These are phyloP conservation scores for Dendrobium catenatum DNA, from an alignment of 106 monocot species.

Conservation along the genomic window DNA sequence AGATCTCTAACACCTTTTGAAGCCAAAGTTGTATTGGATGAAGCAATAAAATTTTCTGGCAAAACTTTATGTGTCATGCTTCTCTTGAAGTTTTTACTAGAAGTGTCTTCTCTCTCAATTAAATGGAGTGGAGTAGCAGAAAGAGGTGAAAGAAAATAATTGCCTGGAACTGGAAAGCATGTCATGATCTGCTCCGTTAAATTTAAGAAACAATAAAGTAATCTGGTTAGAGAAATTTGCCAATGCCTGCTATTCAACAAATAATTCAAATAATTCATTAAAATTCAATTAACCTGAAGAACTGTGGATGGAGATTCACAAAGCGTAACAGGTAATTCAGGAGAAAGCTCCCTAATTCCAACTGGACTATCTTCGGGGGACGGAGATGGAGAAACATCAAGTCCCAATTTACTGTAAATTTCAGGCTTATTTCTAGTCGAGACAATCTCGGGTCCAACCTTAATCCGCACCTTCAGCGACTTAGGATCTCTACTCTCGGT, in stretches of 20 bases:
- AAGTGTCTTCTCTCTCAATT: slow-evolving; percentile 27
- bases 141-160: slow-evolving; percentile 62
- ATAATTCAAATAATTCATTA: background rate
- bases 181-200: slow-evolving; percentile 61
- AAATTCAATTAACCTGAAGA: slow-evolving; percentile 38
- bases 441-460: slow-evolving; percentile 45
- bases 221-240: background rate
- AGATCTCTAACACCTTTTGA: slow-evolving; percentile 15
- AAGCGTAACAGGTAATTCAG: slow-evolving; percentile 20
- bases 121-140: slow-evolving; percentile 26
- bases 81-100: slow-evolving; percentile 21
- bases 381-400: slow-evolving; percentile 73
- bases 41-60: slow-evolving; percentile 8
- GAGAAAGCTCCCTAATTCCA: slow-evolving; percentile 31
- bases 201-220: slow-evolving; percentile 12
- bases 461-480: slow-evolving; percentile 76
- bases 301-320: slow-evolving; percentile 63
- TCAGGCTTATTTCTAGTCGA: slow-evolving; percentile 52
- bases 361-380: slow-evolving; percentile 52
- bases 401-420: slow-evolving; percentile 76
- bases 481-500: slow-evolving; percentile 37
- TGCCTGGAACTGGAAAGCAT: slow-evolving; percentile 44
- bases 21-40: background rate
- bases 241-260: background rate
- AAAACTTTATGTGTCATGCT: background rate